Base-by-base conservation (phyloP, 805 yeast genomes). In the Millerozyma acaciae region DNA sequence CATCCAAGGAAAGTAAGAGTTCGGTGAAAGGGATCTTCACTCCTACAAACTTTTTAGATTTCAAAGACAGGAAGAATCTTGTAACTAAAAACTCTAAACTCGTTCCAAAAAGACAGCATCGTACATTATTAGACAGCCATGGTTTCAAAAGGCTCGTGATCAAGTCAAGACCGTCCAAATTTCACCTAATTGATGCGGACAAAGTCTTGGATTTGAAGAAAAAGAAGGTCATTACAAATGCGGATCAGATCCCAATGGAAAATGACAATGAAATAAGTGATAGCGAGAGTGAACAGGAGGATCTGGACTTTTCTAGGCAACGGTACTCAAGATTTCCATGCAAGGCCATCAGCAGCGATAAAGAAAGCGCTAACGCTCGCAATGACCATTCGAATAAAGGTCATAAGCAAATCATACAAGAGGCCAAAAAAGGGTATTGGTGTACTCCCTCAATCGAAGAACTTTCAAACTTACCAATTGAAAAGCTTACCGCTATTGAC, bases 401-500 rank as follows among this genome's bases (percentile, higher is more conserved):
- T 16, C 31, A 30, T 15, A 30, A 33, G 5, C 31, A 19, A 34
- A 28, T 21, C 32, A 32, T 27, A 6, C 38, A 35, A 20, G 40
- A 38, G 14, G 31, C 25, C 13, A 16, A 8, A 12, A 48, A 54
- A 23, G 84, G 73, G 3, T 84, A 84, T 47, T 84, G 90, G 88
- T 76, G 85, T 40, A 68, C 81, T 0, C 94, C 93, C 1, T 57
- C 82, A 0, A 58, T 80, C 10, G 61, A 59, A 2, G 75, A 73
- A 19, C 59, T 84, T 2, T 42, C 68, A 0, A 42, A 51, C 6
- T 44, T 75, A 34, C 51, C 80, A 0, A 38, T 58, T 3, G 65
- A 71, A 22, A 74, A 77, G 28, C 65, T 84, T 14, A 43, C 75
- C 1, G 64, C 65, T 16, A 74, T 84, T 12, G 72, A 79, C 14